Evolutionary conservation across 805 yeast genomes (phyloP), one percentile per base, ranked within the genome.

Genomic region (Trichomonascus vanleenenianus): DNA sequence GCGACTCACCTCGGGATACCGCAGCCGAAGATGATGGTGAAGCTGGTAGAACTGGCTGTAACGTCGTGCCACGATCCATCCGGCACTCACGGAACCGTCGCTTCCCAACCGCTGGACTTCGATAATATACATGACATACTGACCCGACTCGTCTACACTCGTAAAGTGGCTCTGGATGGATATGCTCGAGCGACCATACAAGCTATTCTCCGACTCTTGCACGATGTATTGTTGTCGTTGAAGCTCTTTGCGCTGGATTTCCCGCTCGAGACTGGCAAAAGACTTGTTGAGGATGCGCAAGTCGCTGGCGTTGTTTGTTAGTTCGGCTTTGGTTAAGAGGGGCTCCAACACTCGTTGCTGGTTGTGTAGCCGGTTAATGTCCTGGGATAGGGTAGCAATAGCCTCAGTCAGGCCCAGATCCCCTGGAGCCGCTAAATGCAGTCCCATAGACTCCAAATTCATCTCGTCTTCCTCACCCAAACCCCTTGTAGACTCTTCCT

Each of bases 41-140:
- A 89, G 67, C 50, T 74, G 76, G 62, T 72, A 79, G 61, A 89
- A 89, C 58, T 91, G 96, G 54, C 85, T 85, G 58, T 80, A 89
- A 47, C 97, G 69, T 53, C 96, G 67, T 0, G 95, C 91, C n/a
- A 88, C 84, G 44, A 85, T 78, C 97, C 97, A 91, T 0, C 86
- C 83, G 0, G 89, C 86, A 2, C 76, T 68, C 3, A 73, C 71
- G 6, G 66, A 59, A 2, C 75, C 76, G 0, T 47, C 49, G 1
- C 60, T 55, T 4, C 46, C 47, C 8, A 56, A 66, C 59, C 79
- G 81, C 44, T 79, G 81, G 3, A 91, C 85, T 55, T 82, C 87
- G 27, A 91, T 81, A 25, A 86, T 73, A 62, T 89, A 89, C 42
- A 84, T 67, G 3, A 79, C 77, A 50, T 75, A 83, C 37, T 78